A percentile compares a stretch with the other conserved stretches of the same genome.
Evolutionary conservation across 345 rosid species (phyloP).

Genomic region (Eucalyptus coolabah): DNA sequence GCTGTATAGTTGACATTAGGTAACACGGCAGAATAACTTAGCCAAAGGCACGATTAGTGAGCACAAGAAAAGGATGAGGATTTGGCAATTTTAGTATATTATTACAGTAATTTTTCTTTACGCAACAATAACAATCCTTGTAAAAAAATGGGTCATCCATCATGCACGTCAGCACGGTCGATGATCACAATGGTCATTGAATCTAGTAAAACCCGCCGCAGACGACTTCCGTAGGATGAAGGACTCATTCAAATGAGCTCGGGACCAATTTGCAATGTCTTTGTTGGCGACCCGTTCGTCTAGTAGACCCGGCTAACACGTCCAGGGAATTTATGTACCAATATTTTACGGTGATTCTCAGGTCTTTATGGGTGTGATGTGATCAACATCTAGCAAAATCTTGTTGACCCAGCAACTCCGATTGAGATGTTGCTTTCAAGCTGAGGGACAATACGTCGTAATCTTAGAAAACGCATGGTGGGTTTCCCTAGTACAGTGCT

Average conservation of each 20-base stretch:
- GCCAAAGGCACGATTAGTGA: neutral
- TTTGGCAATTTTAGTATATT: neutral
- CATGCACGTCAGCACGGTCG: neutral
- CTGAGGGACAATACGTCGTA: neutral
- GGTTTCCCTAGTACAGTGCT: neutral
- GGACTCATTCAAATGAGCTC: neutral
- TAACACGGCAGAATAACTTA: neutral
- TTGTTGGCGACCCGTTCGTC: neutral
- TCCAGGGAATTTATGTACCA: neutral
- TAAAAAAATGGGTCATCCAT: neutral
- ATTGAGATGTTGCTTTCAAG: neutral
- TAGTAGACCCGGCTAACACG: neutral
- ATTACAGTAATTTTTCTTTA: neutral
- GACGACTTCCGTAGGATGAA: neutral
- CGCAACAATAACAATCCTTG: neutral
- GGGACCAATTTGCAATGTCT: neutral
- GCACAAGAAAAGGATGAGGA: neutral
- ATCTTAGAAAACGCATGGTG: neutral
- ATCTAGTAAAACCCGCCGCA: neutral
- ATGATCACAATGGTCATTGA: neutral
- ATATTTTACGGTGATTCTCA: neutral
- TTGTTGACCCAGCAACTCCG: neutral
- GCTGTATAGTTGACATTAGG: neutral
- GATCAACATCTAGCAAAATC: neutral
- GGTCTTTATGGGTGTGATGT: neutral